These are phyloP conservation scores for Neopestalotiopsis clavispora DNA, from an alignment of 2,329 filamentous ascomycete species.

Conservation along the genomic window DNA sequence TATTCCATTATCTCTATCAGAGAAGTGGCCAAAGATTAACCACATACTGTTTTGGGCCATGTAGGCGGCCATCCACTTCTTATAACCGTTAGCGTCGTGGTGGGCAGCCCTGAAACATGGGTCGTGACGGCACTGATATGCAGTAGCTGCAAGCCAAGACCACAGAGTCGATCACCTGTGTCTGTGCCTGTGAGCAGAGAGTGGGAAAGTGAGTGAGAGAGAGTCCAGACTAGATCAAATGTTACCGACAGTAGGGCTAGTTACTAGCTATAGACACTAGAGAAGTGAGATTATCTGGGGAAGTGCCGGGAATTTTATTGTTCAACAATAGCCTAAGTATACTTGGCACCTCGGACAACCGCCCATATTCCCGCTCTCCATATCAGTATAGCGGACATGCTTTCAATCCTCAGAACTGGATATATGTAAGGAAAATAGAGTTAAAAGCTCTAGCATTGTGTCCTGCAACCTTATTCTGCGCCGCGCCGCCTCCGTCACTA, in stretches of 20 bases:
- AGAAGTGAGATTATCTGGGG: not conserved
- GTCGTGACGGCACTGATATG: conserved; percentile 2
- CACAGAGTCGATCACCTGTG: not conserved
- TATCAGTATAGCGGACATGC: too few relatives aligned
- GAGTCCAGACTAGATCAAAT: not conserved
- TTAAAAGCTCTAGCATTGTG: too few relatives aligned
- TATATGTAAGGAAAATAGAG: too few relatives aligned
- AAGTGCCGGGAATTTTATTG: not conserved
- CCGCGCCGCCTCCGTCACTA: too few relatives aligned
- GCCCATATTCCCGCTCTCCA: too few relatives aligned
- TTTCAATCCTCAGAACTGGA: too few relatives aligned
- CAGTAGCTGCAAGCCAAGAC: conserved; percentile 1
- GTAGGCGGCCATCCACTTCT: not conserved
- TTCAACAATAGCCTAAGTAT: not conserved
- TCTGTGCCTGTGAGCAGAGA: too few relatives aligned
- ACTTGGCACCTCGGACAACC: not conserved
- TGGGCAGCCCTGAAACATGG: not conserved
- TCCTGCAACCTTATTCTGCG: too few relatives aligned
- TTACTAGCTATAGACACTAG: not conserved
- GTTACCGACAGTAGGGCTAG: not conserved
- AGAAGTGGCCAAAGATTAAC: not conserved
- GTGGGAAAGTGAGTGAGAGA: too few relatives aligned
- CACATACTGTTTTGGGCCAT: not conserved
- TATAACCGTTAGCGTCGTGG: not conserved
- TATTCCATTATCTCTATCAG: not conserved